Evolutionary conservation across 352 stramenopile genomes (phyloP).

Genomic region (Phytopythium litorale): DNA sequence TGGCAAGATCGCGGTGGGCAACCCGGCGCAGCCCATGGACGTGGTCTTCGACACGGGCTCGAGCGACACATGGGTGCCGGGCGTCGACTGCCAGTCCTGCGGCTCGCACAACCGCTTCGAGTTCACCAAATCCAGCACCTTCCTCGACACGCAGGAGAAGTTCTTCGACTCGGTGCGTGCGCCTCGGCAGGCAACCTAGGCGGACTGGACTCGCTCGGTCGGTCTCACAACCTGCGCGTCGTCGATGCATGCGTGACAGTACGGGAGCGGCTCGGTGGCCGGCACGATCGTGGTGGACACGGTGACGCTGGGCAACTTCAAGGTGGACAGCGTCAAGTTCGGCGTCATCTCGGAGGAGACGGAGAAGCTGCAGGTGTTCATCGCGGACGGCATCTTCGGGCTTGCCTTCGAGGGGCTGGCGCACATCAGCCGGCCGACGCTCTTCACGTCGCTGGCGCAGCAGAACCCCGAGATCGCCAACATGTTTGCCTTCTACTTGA

Average conservation of each 20-base stretch:
- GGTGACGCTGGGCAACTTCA: slow-evolving; percentile 62
- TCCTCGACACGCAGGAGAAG: slow-evolving; percentile 65
- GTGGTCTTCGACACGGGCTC: slow-evolving; percentile 82
- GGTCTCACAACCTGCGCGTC: not conserved
- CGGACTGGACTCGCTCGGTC: too few relatives aligned
- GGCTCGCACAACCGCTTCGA: slow-evolving; percentile 60
- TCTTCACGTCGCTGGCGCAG: slow-evolving; percentile 64
- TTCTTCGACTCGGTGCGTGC: slow-evolving; percentile 59
- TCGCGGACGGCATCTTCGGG: slow-evolving; percentile 87
- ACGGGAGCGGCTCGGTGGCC: slow-evolving; percentile 75
- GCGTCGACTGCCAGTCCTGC: slow-evolving; percentile 40
- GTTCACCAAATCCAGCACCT: slow-evolving; percentile 49
- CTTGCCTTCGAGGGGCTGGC: slow-evolving; percentile 83
- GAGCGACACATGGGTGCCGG: slow-evolving; percentile 78
- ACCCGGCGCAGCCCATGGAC: slow-evolving; percentile 55
- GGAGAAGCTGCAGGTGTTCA: slow-evolving; percentile 71
- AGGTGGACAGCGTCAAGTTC: slow-evolving; percentile 72
- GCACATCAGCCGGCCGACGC: slow-evolving; percentile 81
- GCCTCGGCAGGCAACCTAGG: too few relatives aligned
- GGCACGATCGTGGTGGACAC: slow-evolving; percentile 78
- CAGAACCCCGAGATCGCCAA: slow-evolving; percentile 72
- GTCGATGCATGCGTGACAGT: slow-evolving; percentile 18
- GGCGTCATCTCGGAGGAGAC: slow-evolving; percentile 67
- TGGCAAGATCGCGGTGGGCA: slow-evolving; percentile 64
- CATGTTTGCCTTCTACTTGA: slow-evolving; percentile 90